phyloP scores from a whole-genome alignment of 192 early-diverging fungal genomes.

The Coemansia sp. region DNA sequence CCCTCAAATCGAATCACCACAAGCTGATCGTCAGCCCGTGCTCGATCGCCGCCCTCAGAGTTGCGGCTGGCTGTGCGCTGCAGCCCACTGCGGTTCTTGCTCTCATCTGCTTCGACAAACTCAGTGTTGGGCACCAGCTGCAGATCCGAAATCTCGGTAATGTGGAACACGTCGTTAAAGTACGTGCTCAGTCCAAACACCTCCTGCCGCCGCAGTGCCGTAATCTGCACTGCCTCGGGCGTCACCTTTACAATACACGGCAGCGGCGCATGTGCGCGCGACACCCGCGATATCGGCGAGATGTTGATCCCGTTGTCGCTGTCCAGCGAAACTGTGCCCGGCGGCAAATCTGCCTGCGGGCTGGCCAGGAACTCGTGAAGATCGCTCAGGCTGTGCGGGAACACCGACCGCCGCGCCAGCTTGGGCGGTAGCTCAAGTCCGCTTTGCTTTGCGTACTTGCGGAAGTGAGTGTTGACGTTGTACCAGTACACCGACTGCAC shows the following conservation, averaged over 20 bases:
- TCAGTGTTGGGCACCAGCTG: conserved; percentile 41
- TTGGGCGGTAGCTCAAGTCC: conserved; percentile 49
- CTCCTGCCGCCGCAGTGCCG: conserved; percentile 70
- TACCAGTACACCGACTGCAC: conserved; percentile 72
- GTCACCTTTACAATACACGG: conserved; percentile 83
- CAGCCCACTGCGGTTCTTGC: conserved; percentile 23
- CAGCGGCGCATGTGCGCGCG: conserved; percentile 62
- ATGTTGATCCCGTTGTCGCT: conserved; percentile 64
- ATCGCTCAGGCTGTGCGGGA: conserved; percentile 67
- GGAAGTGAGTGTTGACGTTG: conserved; percentile 78
- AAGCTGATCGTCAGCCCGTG: conserved; percentile 56
- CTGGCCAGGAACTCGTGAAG: conserved; percentile 72
- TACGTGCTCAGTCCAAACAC: conserved; percentile 68
- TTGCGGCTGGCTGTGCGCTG: conserved; percentile 57
- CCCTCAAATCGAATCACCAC: conserved; percentile 79
- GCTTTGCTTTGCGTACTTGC: conserved; percentile 62
- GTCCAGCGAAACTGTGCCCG: conserved; percentile 73
- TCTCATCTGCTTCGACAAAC: conserved; percentile 7
- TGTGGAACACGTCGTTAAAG: conserved; percentile 86
- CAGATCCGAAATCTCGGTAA: conserved; percentile 77
- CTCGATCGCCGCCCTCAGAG: conserved; percentile 42
- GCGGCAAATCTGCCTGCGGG: conserved; percentile 73
- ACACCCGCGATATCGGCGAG: conserved; percentile 67
- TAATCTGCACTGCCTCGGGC: conserved; percentile 80
- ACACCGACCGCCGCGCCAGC: conserved; percentile 66